Evolutionary conservation across 1,284 basidiomycete species (phyloP).

Genomic region (Rugosomyces carneus): DNA sequence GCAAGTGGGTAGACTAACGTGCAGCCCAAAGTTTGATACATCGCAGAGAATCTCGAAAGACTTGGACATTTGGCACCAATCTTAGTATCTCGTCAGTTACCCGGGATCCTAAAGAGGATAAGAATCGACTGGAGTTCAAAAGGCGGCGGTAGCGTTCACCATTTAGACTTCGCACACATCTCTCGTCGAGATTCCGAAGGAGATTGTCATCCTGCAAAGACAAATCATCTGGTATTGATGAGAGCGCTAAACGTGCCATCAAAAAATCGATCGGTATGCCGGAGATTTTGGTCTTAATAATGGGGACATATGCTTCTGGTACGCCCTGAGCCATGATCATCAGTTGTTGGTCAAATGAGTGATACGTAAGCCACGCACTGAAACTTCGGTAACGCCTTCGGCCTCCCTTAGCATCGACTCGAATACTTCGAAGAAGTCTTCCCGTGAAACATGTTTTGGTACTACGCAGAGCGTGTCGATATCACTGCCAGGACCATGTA

Average conservation of each 20-base stretch:
- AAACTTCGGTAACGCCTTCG: slow-evolving; percentile 86
- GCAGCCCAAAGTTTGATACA: slow-evolving; percentile 99
- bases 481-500: slow-evolving; percentile 94
- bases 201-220: slow-evolving; percentile 89
- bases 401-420: slow-evolving; percentile 84
- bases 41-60: slow-evolving; percentile 91
- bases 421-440: slow-evolving; percentile 94
- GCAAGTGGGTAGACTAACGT: slow-evolving; percentile 45
- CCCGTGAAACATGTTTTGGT: slow-evolving; percentile 90
- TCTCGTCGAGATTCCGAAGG: slow-evolving; percentile 89
- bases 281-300: slow-evolving; percentile 88
- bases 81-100: slow-evolving; percentile 96
- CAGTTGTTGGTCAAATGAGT: slow-evolving; percentile 9
- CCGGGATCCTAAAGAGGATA: slow-evolving; percentile 67
- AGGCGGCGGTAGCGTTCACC: slow-evolving; percentile 45
- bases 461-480: slow-evolving; percentile 99
- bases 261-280: slow-evolving; percentile 94
- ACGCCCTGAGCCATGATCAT: slow-evolving; percentile 60
- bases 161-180: slow-evolving; percentile 91
- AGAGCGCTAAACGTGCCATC: slow-evolving; percentile 82
- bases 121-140: not conserved
- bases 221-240: slow-evolving; percentile 87
- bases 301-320: slow-evolving; percentile 92
- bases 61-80: slow-evolving; percentile 90
- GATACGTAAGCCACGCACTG: slow-evolving; percentile 50